Evolutionary conservation across 352 stramenopile species (phyloP).

Genomic region (Thalassiosira mediterranea): DNA sequence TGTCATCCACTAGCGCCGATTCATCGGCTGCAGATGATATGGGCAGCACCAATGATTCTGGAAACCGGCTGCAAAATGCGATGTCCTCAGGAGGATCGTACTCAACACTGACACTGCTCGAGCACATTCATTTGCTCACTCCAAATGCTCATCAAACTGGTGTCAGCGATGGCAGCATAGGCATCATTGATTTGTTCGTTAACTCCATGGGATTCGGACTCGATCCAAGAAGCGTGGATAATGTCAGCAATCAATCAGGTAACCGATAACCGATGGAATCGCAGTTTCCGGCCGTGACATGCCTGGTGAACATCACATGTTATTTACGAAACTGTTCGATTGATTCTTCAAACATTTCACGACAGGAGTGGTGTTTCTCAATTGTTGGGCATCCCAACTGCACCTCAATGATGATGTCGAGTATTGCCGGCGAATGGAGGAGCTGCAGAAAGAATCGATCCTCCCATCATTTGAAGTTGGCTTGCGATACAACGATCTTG

Average conservation of each 20-base stretch:
- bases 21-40: no score
- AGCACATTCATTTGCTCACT: constrained; percentile 28
- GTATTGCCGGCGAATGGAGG: constrained; percentile 14
- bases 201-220: constrained; percentile 15
- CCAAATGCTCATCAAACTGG: constrained; percentile 20
- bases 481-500: constrained; percentile 20
- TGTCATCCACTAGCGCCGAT: no score
- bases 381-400: constrained; percentile 56
- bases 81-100: no score
- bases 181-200: constrained; percentile 25
- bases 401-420: constrained; percentile 41
- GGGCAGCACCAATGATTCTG: no score
- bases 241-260: constrained; percentile 1
- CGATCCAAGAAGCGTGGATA: constrained; percentile 19
- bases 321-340: no score
- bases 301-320: no score
- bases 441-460: constrained; percentile 2
- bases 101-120: constrained; percentile 25
- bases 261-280: no score
- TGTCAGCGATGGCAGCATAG: not conserved
- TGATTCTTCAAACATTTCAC: no score
- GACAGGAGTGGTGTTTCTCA: constrained; percentile 49
- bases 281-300: no score
- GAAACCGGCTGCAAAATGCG: no score
- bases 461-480: constrained; percentile 23